Conservation (phyloP, 148 eudicot genomes). For the Polygonum aviculare region DNA sequence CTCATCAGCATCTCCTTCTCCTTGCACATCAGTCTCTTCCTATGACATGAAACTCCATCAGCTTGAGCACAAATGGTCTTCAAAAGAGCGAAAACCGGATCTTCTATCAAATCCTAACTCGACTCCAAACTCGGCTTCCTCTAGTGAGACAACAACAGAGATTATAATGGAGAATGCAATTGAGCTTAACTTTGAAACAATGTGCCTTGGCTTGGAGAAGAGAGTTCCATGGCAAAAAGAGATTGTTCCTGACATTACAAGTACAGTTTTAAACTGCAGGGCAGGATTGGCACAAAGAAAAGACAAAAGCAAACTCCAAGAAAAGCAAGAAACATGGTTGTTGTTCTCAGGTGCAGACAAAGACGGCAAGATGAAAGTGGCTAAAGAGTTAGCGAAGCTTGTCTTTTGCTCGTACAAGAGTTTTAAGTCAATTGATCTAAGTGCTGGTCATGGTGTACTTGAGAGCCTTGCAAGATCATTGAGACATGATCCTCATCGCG, state of each 20-base stretch:
- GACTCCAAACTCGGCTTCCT: constrained; percentile 78
- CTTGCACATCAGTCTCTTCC: constrained; percentile 53
- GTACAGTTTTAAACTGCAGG: constrained; percentile 29
- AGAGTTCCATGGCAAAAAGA: constrained; percentile 72
- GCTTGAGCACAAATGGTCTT: constrained; percentile 32
- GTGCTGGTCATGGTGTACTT: constrained; percentile 33
- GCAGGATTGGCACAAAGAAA: constrained; percentile 16
- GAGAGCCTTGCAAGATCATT: constrained; percentile 44
- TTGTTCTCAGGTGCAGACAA: constrained; percentile 31
- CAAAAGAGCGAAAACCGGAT: constrained; percentile 53
- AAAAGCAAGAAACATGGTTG: constrained; percentile 36
- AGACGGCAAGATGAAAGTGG: constrained; percentile 32
- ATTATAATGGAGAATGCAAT: constrained; percentile 11
- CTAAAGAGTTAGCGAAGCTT: constrained; percentile 36
- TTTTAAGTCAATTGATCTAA: constrained; percentile 23
- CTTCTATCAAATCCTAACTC: constrained; percentile 80
- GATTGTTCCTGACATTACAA: constrained; percentile 23
- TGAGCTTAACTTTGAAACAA: constrained; percentile 28
- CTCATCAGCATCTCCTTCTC: constrained; percentile 47
- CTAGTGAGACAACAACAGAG: constrained; percentile 54
- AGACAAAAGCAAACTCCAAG: not conserved
- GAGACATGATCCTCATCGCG: constrained; percentile 49
- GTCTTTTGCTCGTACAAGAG: constrained; percentile 30
- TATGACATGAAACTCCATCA: constrained; percentile 21
- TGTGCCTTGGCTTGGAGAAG: constrained; percentile 47